A percentile compares a stretch with the other conserved stretches of the same genome.
These are phyloP conservation scores for Mycocentrospora acerina DNA, from an alignment of 2,329 filamentous ascomycete genomes.

Conservation along the genomic window DNA sequence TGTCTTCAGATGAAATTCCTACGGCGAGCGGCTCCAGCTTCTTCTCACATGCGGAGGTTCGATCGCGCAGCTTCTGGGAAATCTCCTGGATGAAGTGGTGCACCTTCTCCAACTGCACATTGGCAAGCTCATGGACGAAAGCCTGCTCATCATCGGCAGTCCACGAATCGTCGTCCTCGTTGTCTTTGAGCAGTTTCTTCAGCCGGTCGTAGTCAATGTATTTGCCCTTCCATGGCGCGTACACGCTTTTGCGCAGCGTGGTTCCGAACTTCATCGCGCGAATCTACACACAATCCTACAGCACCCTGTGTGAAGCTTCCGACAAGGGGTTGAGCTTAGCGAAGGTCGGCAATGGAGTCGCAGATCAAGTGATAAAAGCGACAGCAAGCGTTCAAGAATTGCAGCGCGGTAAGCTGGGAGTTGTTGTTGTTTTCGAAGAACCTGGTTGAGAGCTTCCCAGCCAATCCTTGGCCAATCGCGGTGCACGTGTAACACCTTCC, in stretches of 20 bases:
- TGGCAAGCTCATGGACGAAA: constrained; percentile 94
- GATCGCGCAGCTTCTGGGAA: constrained; percentile 78
- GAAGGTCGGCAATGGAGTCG: constrained; percentile 9
- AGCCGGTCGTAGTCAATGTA: constrained; percentile 97
- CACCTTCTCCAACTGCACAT: constrained; percentile 93
- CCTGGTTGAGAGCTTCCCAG: constrained; percentile 1
- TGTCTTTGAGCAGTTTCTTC: constrained; percentile 82
- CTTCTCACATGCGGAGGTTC: constrained; percentile 69
- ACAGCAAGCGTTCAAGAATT: constrained; percentile 12
- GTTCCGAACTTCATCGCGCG: constrained; percentile 86
- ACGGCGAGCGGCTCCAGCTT: constrained; percentile 61
- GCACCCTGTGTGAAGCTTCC: neutral
- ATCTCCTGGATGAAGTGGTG: constrained; percentile 82
- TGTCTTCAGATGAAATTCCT: constrained; percentile 29
- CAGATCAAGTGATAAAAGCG: neutral
- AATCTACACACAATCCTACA: neutral
- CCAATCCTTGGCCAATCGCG: constrained; percentile 16
- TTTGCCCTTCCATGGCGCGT: constrained; percentile 85
- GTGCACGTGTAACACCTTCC: constrained; percentile 17
- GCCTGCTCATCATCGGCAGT: constrained; percentile 90
- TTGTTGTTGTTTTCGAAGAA: neutral
- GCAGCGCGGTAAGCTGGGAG: constrained; percentile 5
- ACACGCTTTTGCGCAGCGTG: constrained; percentile 77
- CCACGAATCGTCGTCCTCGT: constrained; percentile 66
- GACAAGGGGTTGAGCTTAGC: neutral